Evolutionary conservation across 129 eudicot genomes (phyloP).

Genomic region (Chrysanthemum seticuspe): DNA sequence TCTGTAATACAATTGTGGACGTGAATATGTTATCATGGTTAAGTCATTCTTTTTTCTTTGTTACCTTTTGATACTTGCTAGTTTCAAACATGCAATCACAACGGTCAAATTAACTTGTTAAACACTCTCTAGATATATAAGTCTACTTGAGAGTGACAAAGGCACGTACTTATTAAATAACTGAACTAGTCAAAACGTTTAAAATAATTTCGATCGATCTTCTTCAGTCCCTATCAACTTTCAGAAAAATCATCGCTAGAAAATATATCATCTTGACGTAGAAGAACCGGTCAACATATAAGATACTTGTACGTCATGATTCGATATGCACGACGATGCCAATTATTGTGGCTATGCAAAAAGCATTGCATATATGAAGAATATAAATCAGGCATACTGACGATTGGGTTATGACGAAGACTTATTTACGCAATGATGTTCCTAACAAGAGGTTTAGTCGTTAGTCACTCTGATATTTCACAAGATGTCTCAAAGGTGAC

Average conservation of each 20-base stretch:
- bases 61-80: too few relatives aligned
- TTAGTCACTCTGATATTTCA: too few relatives aligned
- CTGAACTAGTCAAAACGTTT: slow-evolving; percentile 6
- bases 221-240: background rate
- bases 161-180: background rate
- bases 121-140: too few relatives aligned
- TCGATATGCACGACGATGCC: background rate
- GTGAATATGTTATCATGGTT: too few relatives aligned
- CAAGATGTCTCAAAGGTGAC: too few relatives aligned
- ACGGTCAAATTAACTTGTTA: too few relatives aligned
- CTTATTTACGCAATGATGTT: background rate
- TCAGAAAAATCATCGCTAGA: background rate
- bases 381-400: background rate
- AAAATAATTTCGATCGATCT: background rate
- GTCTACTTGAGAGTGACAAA: background rate
- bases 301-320: background rate
- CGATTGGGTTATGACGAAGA: background rate
- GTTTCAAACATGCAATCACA: too few relatives aligned
- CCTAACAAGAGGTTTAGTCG: too few relatives aligned
- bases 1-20: too few relatives aligned
- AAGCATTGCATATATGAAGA: background rate
- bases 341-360: background rate
- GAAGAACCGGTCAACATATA: slow-evolving; percentile 4
- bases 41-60: too few relatives aligned
- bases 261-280: background rate